Evolutionary conservation across 306 rosid genomes (phyloP).

Genomic region (Pyrus communis): DNA sequence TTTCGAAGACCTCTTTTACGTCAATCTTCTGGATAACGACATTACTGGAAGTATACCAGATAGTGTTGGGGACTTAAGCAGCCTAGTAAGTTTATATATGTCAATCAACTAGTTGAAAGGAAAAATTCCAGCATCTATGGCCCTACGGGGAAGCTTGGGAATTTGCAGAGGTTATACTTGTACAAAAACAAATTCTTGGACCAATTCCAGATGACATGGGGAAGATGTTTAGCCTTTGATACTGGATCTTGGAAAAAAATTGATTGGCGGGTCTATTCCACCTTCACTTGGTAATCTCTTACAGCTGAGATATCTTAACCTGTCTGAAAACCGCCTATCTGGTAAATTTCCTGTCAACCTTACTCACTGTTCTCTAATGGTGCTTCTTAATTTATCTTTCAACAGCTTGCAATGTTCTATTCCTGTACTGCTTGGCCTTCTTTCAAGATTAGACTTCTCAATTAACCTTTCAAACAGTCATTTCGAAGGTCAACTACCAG

Average conservation of each 20-base stretch:
- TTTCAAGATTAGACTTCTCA: conserved; percentile 13
- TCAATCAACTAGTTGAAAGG: conserved; percentile 8
- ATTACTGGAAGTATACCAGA: conserved; percentile 19
- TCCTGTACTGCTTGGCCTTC: conserved; percentile 5
- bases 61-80: conserved; percentile 18
- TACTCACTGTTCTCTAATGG: conserved; percentile 16
- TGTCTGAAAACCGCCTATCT: conserved; percentile 9
- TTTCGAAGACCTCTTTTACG: conserved; percentile 20
- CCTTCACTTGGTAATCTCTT: conserved; percentile 18
- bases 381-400: conserved; percentile 17
- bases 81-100: conserved; percentile 3
- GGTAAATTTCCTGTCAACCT: conserved; percentile 12
- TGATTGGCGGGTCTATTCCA: conserved; percentile 10
- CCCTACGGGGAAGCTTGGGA: conserved; percentile 3
- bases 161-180: conserved; percentile 17
- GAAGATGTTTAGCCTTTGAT: conserved; percentile 16
- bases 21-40: conserved; percentile 3
- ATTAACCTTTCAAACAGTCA: conserved; percentile 19
- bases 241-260: conserved; percentile 9
- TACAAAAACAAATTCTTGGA: conserved; percentile 12
- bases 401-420: conserved; percentile 12
- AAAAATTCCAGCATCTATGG: neutral
- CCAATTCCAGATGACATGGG: conserved; percentile 13
- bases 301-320: conserved; percentile 19
- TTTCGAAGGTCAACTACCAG: conserved; percentile 18